A percentile compares a stretch with the other conserved stretches of the same genome.
Conservation (phyloP, 371 early-diverging fungal species). For the Circinella umbellata region DNA sequence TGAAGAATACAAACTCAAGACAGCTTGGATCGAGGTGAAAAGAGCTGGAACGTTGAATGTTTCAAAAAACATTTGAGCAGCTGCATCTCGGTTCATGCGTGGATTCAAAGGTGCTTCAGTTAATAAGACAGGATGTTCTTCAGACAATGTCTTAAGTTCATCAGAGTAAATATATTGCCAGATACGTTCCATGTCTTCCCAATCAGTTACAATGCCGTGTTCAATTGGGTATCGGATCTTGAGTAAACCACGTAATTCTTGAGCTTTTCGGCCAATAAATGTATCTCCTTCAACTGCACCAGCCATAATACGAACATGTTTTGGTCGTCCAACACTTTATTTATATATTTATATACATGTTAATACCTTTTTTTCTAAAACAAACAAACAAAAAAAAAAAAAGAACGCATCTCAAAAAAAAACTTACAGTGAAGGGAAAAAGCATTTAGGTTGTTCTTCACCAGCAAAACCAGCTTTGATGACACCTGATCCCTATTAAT, state of each 20-base stretch:
- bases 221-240: constrained; percentile 94
- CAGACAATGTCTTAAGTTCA: constrained; percentile 91
- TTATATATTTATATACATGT: not conserved
- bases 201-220: constrained; percentile 95
- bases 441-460: constrained; percentile 92
- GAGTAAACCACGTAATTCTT: constrained; percentile 92
- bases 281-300: constrained; percentile 94
- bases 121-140: constrained; percentile 96
- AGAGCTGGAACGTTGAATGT: constrained; percentile 97
- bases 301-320: constrained; percentile 96
- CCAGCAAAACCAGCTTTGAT: constrained; percentile 99
- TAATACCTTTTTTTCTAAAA: not conserved
- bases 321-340: constrained; percentile 86
- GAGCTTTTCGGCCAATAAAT: constrained; percentile 93
- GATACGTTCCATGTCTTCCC: constrained; percentile 97
- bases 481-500: constrained; percentile 82
- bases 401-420: no score
- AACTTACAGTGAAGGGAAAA: constrained; percentile 78
- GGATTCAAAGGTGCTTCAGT: constrained; percentile 97
- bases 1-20: constrained; percentile 85
- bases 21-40: constrained; percentile 94
- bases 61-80: constrained; percentile 96
- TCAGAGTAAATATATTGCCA: constrained; percentile 96
- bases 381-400: no score
- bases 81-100: constrained; percentile 84